Evolutionary conservation across 176 grass and related monocot genomes (phyloP).

Genomic region (Tillandsia leiboldiana): DNA sequence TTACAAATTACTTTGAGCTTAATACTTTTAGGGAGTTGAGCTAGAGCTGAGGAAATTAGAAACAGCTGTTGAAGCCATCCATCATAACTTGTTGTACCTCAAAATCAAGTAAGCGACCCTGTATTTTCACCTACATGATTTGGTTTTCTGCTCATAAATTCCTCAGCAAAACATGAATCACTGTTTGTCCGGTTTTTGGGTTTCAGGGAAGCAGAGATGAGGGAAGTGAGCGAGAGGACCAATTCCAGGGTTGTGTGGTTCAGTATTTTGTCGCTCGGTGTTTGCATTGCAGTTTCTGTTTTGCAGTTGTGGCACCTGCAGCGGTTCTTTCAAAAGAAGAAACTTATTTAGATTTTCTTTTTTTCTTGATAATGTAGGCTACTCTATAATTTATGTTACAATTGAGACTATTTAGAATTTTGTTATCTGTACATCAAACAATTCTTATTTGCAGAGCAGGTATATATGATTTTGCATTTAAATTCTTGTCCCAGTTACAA

Average conservation of each 20-base stretch:
- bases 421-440: not conserved
- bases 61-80: constrained; percentile 41
- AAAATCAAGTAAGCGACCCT: constrained; percentile 41
- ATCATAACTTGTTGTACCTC: constrained; percentile 48
- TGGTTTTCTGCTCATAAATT: not conserved
- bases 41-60: constrained; percentile 76
- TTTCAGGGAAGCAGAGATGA: constrained; percentile 58
- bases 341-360: constrained; percentile 39
- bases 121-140: constrained; percentile 1
- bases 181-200: constrained; percentile 11
- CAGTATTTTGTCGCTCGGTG: constrained; percentile 43
- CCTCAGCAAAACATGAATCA: not conserved
- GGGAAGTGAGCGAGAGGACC: constrained; percentile 47
- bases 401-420: not conserved
- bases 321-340: constrained; percentile 70
- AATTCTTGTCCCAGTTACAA: not conserved
- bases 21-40: constrained; percentile 49
- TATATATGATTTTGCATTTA: not conserved
- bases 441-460: not conserved
- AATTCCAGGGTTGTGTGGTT: constrained; percentile 57
- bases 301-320: constrained; percentile 50
- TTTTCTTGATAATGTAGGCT: not conserved
- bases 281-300: constrained; percentile 52
- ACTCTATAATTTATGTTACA: not conserved
- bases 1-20: not conserved